Percentiles rank a stretch among this genome's conserved stretches.
These are phyloP conservation scores for Oryza brachyantha DNA, from an alignment of 176 grass and related monocot genomes.

Conservation along the genomic window DNA sequence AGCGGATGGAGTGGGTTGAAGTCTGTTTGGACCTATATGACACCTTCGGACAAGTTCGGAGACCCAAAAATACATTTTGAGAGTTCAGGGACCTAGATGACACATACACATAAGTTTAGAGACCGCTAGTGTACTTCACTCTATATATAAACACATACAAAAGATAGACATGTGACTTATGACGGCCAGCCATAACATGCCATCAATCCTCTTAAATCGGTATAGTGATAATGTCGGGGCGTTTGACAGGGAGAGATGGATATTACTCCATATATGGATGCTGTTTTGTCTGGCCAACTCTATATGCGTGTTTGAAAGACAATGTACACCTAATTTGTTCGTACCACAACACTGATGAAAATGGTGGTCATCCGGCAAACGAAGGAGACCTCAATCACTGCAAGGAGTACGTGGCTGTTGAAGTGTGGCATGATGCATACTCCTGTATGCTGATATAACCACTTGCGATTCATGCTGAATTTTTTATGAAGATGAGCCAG, in stretches of 20 bases:
- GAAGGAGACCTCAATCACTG: slow-evolving; percentile 8
- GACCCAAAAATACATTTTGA: no score
- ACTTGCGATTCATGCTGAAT: background rate
- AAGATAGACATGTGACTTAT: background rate
- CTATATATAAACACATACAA: no score
- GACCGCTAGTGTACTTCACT: no score
- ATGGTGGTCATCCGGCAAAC: no score
- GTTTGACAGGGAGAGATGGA: background rate
- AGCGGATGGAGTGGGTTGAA: no score
- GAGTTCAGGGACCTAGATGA: no score
- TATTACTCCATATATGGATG: background rate
- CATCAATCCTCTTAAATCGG: background rate
- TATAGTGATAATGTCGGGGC: background rate
- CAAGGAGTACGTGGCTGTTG: background rate
- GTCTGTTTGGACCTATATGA: no score
- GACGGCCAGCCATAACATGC: background rate
- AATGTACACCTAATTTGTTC: no score
- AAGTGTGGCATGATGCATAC: background rate
- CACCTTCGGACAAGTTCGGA: no score
- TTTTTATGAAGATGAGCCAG: background rate
- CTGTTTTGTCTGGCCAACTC: background rate
- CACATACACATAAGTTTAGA: no score
- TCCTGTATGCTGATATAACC: background rate
- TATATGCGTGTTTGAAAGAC: background rate
- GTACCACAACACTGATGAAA: no score